Conservation (phyloP, 805 yeast species). For the Suhomyces sp. region DNA sequence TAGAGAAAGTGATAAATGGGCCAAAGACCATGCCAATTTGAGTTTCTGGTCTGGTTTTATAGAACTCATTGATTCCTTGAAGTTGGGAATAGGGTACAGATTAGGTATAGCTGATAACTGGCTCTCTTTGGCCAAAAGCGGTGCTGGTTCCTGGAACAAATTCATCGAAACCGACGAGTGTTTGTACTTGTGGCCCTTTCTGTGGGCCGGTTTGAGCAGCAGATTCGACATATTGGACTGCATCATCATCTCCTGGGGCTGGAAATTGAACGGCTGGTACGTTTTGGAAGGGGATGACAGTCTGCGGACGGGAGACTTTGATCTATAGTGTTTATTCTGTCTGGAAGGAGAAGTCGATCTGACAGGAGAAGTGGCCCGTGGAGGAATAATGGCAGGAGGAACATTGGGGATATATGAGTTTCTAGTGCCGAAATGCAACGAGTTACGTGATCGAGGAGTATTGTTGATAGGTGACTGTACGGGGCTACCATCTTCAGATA, state of each 20-base stretch:
- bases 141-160: constrained; percentile 88
- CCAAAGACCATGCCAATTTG: constrained; percentile 55
- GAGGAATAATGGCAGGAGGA: constrained; percentile 11
- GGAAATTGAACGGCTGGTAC: constrained; percentile 61
- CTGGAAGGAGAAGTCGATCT: constrained; percentile 28
- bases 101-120: constrained; percentile 63
- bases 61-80: constrained; percentile 59
- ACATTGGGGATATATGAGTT: constrained; percentile 15
- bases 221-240: constrained; percentile 23
- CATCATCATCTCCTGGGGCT: constrained; percentile 46
- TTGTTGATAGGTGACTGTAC: constrained; percentile 14
- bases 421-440: constrained; percentile 13
- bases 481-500: constrained; percentile 27
- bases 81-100: constrained; percentile 69
- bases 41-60: constrained; percentile 56
- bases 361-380: constrained; percentile 27
- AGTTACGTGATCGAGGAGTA: constrained; percentile 20
- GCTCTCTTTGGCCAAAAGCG: constrained; percentile 36
- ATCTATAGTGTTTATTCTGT: constrained; percentile 23
- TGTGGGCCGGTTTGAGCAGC: constrained; percentile 55
- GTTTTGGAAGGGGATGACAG: constrained; percentile 21
- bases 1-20: constrained; percentile 56
- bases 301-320: constrained; percentile 29
- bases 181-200: constrained; percentile 93
- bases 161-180: constrained; percentile 97